Evolutionary conservation across 2,329 filamentous ascomycete species (phyloP).

Genomic region (Niveomyces coronatus): DNA sequence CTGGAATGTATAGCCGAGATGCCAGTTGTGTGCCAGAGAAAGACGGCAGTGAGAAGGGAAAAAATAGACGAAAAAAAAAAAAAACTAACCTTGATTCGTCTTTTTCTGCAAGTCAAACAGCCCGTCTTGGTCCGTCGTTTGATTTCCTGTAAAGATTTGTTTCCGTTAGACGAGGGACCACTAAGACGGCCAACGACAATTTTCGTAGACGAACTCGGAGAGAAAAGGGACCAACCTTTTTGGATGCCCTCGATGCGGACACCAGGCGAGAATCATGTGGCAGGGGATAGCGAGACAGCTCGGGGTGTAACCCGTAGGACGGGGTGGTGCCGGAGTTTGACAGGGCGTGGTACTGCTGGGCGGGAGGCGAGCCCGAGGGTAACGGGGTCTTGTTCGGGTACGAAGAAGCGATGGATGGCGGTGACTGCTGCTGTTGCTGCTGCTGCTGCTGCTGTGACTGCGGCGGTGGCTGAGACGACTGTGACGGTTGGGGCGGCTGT

Average conservation of each 20-base stretch:
- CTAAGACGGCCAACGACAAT: no score
- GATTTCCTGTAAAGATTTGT: conserved; percentile 51
- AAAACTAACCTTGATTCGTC: conserved; percentile 49
- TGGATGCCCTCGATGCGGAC: conserved; percentile 40
- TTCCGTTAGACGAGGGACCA: no score
- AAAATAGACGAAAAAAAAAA: neutral
- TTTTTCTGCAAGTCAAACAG: conserved; percentile 52
- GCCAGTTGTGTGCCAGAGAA: no score
- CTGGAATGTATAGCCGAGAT: no score
- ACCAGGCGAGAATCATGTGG: conserved; percentile 39
- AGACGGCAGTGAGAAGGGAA: no score
- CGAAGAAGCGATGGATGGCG: no score
- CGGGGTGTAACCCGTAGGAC: conserved; percentile 32
- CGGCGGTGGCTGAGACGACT: conserved; percentile 3
- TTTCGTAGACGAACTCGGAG: no score
- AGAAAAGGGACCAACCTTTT: conserved; percentile 38
- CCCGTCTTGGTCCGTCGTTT: conserved; percentile 53
- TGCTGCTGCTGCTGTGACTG: conserved; percentile 12
- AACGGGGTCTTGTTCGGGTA: conserved; percentile 21
- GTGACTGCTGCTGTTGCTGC: neutral
- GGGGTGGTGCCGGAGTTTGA: conserved; percentile 27
- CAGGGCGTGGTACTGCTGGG: conserved; percentile 33
- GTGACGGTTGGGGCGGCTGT: conserved; percentile 21
- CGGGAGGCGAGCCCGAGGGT: conserved; percentile 15
- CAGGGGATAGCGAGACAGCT: conserved; percentile 35